Base-by-base conservation (phyloP, 441 rosid species). In the Pelargonium citronellum region DNA sequence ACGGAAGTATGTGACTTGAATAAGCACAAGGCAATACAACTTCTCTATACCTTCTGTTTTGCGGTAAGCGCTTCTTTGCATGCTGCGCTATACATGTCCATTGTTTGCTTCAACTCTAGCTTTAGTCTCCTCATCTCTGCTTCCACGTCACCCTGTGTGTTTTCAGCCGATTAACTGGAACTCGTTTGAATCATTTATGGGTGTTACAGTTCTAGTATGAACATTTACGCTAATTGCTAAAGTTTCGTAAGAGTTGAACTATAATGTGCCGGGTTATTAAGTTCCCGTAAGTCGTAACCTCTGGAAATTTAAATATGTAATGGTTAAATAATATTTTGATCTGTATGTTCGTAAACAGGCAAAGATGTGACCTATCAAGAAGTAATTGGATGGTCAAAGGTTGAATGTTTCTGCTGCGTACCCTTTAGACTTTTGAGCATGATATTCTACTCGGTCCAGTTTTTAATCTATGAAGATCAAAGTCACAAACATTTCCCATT, bases 51-150 rank as follows among this genome's bases (percentile, higher is more conserved):
- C 96, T 87, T 86, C 74, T 92, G 89, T 77, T 88, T 87, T 51
- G 95, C 97, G 60, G 80, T 74, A 30, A 92, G 80, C 63, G 97
- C 98, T 87, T 90, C 97, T 80, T 78, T 90, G 80, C 99, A 95
- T 39, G 98, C 99, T 46, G 83, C 80, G 67, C 87, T 84, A 76
- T 95, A 95, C 87, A 92, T 74, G 43, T 88, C 93, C 86, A 90
- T 88, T 43, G 99, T 92, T 82, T 92, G 95, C 81, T 90, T 92
- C 78, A 95, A 79, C 85, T 95, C 99, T 64, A 77, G 78, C 83
- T 80, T 91, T 73, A 95, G 72, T 80, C 91, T 87, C 80, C 87
- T 82, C 97, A 95, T 90, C 79, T 95, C 99, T 49, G 84, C 73
- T 83, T 90, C 98, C 75, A 87, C 86, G 12, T 90, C 96, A 58